Percentiles rank a stretch among this genome's conserved stretches.
These are phyloP conservation scores for Nepenthes alata DNA, from an alignment of 179 eudicot species.

Conservation along the genomic window DNA sequence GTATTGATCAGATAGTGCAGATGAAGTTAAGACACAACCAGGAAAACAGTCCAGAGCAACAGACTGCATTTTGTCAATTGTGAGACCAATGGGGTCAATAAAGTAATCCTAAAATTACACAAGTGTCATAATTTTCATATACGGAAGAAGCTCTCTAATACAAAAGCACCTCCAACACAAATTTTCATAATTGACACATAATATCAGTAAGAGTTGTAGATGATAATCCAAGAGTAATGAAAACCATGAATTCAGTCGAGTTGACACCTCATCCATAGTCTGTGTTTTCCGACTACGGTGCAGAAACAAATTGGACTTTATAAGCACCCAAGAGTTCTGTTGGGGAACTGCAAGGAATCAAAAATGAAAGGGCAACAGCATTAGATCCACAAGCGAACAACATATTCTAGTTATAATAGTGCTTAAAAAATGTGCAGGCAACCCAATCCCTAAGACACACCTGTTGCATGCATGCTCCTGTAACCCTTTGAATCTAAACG, in stretches of 20 bases:
- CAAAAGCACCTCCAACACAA: background rate
- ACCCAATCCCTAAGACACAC: slow-evolving; percentile 22
- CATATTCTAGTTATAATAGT: slow-evolving; percentile 1
- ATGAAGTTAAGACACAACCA: too few relatives aligned
- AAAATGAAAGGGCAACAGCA: slow-evolving; percentile 4
- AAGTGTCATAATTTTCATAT: background rate
- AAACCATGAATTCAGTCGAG: background rate
- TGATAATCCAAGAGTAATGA: background rate
- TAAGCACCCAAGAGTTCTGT: slow-evolving; percentile 63
- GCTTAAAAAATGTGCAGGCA: background rate
- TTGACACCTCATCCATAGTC: slow-evolving; percentile 77
- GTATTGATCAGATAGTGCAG: too few relatives aligned
- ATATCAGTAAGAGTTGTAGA: background rate
- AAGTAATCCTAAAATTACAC: background rate
- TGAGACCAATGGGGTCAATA: background rate
- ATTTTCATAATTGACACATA: background rate
- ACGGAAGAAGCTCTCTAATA: background rate
- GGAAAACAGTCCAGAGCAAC: too few relatives aligned
- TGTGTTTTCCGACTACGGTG: slow-evolving; percentile 78
- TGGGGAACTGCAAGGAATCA: slow-evolving; percentile 32
- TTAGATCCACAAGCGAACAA: slow-evolving; percentile 2
- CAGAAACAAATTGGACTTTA: slow-evolving; percentile 71
- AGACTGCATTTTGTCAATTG: background rate
- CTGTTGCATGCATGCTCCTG: slow-evolving; percentile 30
- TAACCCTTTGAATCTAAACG: slow-evolving; percentile 24